Base-by-base conservation (phyloP, 768 basidiomycete genomes). In the Lepiota brunneoincarnata region DNA sequence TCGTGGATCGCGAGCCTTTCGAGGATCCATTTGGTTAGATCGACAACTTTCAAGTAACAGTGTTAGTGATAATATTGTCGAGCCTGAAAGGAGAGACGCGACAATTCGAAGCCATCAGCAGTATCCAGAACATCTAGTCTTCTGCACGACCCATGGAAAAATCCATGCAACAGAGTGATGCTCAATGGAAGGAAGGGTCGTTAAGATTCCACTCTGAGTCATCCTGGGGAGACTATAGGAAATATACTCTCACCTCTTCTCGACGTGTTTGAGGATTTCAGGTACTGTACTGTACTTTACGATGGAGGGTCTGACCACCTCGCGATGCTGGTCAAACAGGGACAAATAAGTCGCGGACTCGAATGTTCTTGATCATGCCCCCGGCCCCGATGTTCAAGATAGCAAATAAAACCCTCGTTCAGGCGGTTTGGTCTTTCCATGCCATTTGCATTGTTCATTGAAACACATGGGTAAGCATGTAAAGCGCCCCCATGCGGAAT, bases 121-220 rank as follows among this genome's bases (percentile, higher is more conserved):
- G 91, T 93, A 93, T 93, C 91, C 84, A 78, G 89, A 91, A 90
- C 89, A 83, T 74, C 75, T 65, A 72, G 89, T 92, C 91, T 80
- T 76, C 89, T 80, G 66, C 58, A 79, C 80, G 73, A 88, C 85
- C 87, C 87, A 71, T 75, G 58, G 48, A 59, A 57, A 53, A 49
- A 62, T 56, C 50, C 55, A 38, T 49, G 56, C 62, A 40, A 49
- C 45, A 54, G 56, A 52, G 53, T 18, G 52, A 40, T 23, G 31
- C 35, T 46, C 53, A 59, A 57, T 50, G 63, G 67, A 60, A 69
- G 71, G 20, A 46, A 54, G 77, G 87, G 82, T 91, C 78, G 74
- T 81, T 87, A 72, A 86, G 91, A 74, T 84, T 90, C 91, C 91
- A 93, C 91, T 93, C 91, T 89, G 86, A 88, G 82, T 93, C 89